Conservation (phyloP, 306 rosid species). For the Acacia confusa region DNA sequence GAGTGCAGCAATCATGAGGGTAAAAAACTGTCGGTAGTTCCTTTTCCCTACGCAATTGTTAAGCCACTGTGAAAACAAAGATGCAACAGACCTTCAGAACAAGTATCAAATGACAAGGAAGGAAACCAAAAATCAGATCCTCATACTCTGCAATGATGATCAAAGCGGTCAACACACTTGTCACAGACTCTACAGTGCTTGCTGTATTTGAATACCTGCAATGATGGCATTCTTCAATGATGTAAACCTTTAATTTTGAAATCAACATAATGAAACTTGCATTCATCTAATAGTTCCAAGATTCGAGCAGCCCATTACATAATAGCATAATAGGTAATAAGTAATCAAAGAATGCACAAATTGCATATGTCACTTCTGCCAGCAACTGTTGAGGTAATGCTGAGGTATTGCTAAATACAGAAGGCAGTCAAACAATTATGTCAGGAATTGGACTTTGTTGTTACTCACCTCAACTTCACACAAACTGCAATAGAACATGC, state of each 20-base stretch:
- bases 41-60: conserved; percentile 84
- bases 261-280: not conserved
- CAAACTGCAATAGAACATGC: conserved; percentile 88
- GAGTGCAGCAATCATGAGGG: conserved; percentile 79
- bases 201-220: conserved; percentile 86
- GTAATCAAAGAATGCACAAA: not conserved
- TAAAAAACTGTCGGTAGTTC: conserved; percentile 78
- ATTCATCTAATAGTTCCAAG: not conserved
- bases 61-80: conserved; percentile 68
- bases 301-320: not conserved
- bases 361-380: conserved; percentile 10
- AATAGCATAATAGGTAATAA: not conserved
- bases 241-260: not conserved
- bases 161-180: conserved; percentile 84
- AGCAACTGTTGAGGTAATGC: not conserved
- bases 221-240: conserved; percentile 17
- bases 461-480: conserved; percentile 90
- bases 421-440: not conserved
- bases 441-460: not conserved
- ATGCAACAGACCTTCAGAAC: conserved; percentile 24
- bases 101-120: conserved; percentile 10
- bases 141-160: conserved; percentile 94
- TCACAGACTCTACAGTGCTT: conserved; percentile 92
- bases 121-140: conserved; percentile 12
- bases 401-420: not conserved